These are phyloP conservation scores for Hirsutella thompsonii DNA, from an alignment of 2,329 filamentous ascomycete genomes.

Conservation along the genomic window DNA sequence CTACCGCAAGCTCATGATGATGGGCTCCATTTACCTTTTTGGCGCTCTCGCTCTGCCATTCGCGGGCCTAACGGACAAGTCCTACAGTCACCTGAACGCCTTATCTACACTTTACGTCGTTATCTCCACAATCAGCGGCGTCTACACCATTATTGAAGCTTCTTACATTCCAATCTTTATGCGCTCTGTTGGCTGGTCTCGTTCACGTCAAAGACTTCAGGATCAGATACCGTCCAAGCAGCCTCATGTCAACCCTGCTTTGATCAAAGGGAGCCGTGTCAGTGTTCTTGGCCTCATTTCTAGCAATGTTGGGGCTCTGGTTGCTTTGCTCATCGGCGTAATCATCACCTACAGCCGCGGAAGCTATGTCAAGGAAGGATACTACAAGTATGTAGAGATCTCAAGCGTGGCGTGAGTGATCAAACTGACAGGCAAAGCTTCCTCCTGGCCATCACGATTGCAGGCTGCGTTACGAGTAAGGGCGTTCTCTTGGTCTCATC, in stretches of 20 bases:
- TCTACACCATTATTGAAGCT: slow-evolving; percentile 8
- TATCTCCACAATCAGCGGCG: slow-evolving; percentile 6
- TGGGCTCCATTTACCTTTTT: slow-evolving; percentile 9
- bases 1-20: slow-evolving; percentile 10
- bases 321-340: slow-evolving; percentile 9
- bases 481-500: neutral
- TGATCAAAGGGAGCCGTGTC: slow-evolving; percentile 8
- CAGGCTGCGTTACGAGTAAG: slow-evolving; percentile 8
- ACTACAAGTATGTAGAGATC: slow-evolving; percentile 6
- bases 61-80: slow-evolving; percentile 6
- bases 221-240: neutral
- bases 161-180: slow-evolving; percentile 10
- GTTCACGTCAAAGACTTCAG: slow-evolving; percentile 1
- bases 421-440: slow-evolving; percentile 2
- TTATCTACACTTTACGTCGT: slow-evolving; percentile 6
- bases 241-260: slow-evolving; percentile 1
- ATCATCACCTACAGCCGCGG: slow-evolving; percentile 8
- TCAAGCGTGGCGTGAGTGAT: neutral
- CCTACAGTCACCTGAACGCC: slow-evolving; percentile 7
- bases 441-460: slow-evolving; percentile 8
- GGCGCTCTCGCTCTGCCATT: slow-evolving; percentile 8
- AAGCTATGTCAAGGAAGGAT: slow-evolving; percentile 7
- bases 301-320: slow-evolving; percentile 7
- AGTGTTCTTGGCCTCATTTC: slow-evolving; percentile 8
- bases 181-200: slow-evolving; percentile 7